Evolutionary conservation across 1,284 basidiomycete genomes (phyloP), one percentile per base, ranked within the genome.

Genomic region (Taiwanofungus camphoratus): DNA sequence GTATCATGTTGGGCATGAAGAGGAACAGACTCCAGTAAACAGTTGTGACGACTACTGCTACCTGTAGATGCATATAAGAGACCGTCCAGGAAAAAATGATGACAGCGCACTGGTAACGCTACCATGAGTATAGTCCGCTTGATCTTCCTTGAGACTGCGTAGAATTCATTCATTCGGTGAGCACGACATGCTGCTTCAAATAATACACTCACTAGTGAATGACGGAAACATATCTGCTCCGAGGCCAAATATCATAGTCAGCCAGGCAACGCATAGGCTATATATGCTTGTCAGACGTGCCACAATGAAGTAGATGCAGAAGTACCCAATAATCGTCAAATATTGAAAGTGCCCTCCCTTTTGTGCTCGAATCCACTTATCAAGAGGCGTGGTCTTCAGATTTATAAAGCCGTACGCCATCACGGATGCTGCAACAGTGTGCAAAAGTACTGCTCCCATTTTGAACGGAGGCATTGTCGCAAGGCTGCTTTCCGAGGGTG

Each of bases 241-340:
- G 0, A 78, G 56, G 42, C 75, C 70, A 4, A 76, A 44, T 0
- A 67, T 47, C 74, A 80, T 77, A 1, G 76, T 76, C 4, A 73
- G 27, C 53, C 65, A 71, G 5, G 79, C 72, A 11, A 76, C 57
- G 19, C 65, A 60, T n/a, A 86, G 68, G 2, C 74, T 74, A 43
- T 2, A 19, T 15, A 44, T 23, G 21, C n/a, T 22, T 4, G 16
- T n/a, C n/a, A n/a, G n/a, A n/a, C n/a, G n/a, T n/a, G n/a, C 20
- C 7, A 24, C 34, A 32, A 27, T 23, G 31, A 13, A 11, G 18
- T 8, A 16, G 18, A 33, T 21, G 33, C 20, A 39, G 5, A 60
- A 70, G 30, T 51, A 83, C 86, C 83, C 84, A 63, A 86, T 78
- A 47, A 89, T 85, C 0, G 88, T 91, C 39, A 92, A 63, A 56